Conservation (phyloP, 768 basidiomycete species). For the Hygrophoropsis aurantiaca region DNA sequence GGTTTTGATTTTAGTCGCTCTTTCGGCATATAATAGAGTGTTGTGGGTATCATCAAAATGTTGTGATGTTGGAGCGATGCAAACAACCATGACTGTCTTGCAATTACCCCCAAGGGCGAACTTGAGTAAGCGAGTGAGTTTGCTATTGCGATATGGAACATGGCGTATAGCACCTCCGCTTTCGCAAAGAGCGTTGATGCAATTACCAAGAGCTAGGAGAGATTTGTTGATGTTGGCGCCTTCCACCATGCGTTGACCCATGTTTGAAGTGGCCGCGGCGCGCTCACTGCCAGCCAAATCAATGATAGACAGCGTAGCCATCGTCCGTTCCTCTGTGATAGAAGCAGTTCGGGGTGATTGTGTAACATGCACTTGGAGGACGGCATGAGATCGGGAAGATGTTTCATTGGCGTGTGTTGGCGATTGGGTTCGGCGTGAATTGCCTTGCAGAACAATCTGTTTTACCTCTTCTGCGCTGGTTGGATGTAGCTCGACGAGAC, state of each 20-base stretch:
- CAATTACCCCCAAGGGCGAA: conserved; percentile 98
- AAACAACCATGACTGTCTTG: conserved; percentile 99
- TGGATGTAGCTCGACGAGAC: conserved; percentile 80
- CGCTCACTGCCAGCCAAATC: conserved; percentile 97
- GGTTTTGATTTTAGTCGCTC: conserved; percentile 97
- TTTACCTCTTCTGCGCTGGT: conserved; percentile 90
- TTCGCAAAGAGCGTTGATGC: conserved; percentile 97
- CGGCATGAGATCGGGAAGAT: conserved; percentile 96
- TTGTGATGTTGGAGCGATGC: conserved; percentile 89
- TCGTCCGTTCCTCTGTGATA: conserved; percentile 75
- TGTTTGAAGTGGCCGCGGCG: conserved; percentile 93
- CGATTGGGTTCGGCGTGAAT: conserved; percentile 85
- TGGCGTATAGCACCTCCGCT: conserved; percentile 86
- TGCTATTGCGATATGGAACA: conserved; percentile 96
- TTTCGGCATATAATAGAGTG: conserved; percentile 95
- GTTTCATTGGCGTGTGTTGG: conserved; percentile 96
- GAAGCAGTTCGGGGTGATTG: conserved; percentile 86
- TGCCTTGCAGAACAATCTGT: conserved; percentile 87
- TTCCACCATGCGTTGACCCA: conserved; percentile 98
- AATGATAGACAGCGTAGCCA: conserved; percentile 95
- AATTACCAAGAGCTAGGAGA: conserved; percentile 93
- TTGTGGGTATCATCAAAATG: conserved; percentile 99
- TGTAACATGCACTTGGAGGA: conserved; percentile 91
- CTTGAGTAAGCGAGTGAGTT: conserved; percentile 95
- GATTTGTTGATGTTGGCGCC: conserved; percentile 99